These are phyloP conservation scores for Fusarium hostae DNA, from an alignment of 2,329 filamentous ascomycete species.

Conservation along the genomic window DNA sequence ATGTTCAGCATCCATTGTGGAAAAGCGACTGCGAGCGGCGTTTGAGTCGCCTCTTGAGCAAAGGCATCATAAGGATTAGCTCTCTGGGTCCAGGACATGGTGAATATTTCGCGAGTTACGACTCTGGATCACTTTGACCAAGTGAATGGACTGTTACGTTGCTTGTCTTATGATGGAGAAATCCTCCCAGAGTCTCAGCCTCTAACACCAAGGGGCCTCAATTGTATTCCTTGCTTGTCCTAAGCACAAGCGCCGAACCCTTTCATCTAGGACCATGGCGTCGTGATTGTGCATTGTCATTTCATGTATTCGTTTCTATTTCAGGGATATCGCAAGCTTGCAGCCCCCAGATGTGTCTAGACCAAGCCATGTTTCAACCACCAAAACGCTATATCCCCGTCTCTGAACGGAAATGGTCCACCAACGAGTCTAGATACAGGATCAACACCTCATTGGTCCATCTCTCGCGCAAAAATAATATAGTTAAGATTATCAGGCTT, in stretches of 20 bases:
- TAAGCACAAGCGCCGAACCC: neutral
- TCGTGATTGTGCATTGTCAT: neutral
- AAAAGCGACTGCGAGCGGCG: conserved; percentile 29
- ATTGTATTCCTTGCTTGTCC: neutral
- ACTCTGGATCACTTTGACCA: neutral
- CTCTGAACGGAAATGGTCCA: conserved; percentile 20
- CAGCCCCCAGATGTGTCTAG: conserved; percentile 18
- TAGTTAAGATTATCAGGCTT: conserved; percentile 15
- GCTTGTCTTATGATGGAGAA: conserved; percentile 9
- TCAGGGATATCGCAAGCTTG: neutral
- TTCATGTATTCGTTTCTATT: neutral
- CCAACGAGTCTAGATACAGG: neutral
- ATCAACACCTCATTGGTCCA: conserved; percentile 2
- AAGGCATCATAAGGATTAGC: conserved; percentile 42
- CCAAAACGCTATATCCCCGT: conserved; percentile 15
- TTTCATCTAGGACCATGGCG: conserved; percentile 12
- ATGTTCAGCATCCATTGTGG: conserved; percentile 45
- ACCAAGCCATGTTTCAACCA: conserved; percentile 40
- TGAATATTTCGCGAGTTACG: neutral
- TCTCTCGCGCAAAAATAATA: neutral
- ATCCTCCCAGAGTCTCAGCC: neutral
- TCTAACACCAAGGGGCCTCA: neutral
- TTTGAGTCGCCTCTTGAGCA: conserved; percentile 38
- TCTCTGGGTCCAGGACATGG: conserved; percentile 46
- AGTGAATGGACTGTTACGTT: conserved; percentile 2